Evolutionary conservation across 106 monocot species (phyloP).

Genomic region (Apostasia shenzhenica): DNA sequence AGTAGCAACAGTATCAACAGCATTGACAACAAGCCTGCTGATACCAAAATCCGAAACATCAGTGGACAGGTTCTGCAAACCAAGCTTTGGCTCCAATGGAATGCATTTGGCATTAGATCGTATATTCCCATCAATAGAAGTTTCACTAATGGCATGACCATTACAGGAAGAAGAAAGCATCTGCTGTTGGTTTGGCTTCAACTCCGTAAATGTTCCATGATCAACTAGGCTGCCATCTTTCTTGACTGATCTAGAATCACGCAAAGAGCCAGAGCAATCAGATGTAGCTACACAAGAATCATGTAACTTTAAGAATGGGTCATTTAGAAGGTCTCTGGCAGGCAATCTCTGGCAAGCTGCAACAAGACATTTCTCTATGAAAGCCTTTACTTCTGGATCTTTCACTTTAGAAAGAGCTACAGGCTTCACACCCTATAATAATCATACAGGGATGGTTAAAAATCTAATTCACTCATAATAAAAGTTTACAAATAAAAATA

Average conservation of each 20-base stretch:
- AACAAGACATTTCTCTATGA: slow-evolving; percentile 66
- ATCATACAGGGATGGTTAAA: background rate
- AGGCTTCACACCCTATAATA: slow-evolving; percentile 62
- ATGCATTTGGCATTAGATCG: background rate
- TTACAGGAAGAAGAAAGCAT: background rate
- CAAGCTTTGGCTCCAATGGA: background rate
- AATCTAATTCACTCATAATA: background rate
- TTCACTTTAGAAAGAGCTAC: slow-evolving; percentile 46
- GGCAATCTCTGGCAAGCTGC: slow-evolving; percentile 36
- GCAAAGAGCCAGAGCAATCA: slow-evolving; percentile 1
- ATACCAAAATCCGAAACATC: background rate
- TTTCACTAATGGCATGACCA: slow-evolving; percentile 13
- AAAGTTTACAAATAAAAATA: background rate
- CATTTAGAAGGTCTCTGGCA: slow-evolving; percentile 42
- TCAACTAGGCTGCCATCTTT: background rate
- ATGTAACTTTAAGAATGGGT: slow-evolving; percentile 44
- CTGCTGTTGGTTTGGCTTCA: background rate
- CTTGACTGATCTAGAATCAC: slow-evolving; percentile 3
- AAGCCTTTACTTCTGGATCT: slow-evolving; percentile 45
- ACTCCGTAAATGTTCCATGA: slow-evolving; percentile 7
- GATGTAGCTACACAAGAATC: slow-evolving; percentile 5
- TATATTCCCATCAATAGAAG: background rate
- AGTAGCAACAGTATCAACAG: background rate
- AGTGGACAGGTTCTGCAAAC: background rate
- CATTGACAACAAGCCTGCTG: background rate